Conservation (phyloP, 2,329 filamentous ascomycete genomes). For the Hypoxylon sp. region DNA sequence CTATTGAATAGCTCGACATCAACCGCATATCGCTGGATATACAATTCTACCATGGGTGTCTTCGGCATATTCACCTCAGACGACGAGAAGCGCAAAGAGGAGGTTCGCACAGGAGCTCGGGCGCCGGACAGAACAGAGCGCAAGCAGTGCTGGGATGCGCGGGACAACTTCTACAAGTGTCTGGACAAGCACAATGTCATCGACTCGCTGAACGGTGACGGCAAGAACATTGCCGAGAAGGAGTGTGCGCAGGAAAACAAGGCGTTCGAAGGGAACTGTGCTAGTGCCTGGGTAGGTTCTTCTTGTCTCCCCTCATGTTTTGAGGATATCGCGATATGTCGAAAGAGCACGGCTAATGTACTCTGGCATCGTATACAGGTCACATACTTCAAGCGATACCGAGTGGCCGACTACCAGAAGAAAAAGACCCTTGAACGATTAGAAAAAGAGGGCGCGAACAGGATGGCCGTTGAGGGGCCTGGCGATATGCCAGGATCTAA, state of each 20-base stretch:
- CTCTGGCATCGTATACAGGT: conserved; percentile 67
- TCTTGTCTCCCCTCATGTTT: neutral
- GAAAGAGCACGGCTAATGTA: conserved; percentile 2
- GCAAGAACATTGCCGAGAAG: conserved; percentile 66
- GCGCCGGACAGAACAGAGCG: conserved; percentile 89
- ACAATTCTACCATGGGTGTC: conserved; percentile 59
- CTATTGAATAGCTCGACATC: neutral
- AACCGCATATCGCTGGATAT: neutral
- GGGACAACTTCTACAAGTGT: conserved; percentile 89
- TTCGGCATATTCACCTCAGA: conserved; percentile 59
- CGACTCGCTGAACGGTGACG: conserved; percentile 71
- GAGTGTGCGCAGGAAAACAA: conserved; percentile 71
- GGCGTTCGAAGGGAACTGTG: conserved; percentile 87
- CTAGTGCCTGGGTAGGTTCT: conserved; percentile 84
- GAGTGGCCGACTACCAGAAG: conserved; percentile 92
- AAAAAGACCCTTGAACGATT: conserved; percentile 82
- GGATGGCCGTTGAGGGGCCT: conserved; percentile 29
- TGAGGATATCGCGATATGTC: neutral
- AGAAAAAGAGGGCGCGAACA: conserved; percentile 75
- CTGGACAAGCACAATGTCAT: conserved; percentile 85
- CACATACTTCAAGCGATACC: conserved; percentile 97
- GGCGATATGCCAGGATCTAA: conserved; percentile 36
- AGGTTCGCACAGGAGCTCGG: conserved; percentile 69
- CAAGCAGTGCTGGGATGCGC: conserved; percentile 86
- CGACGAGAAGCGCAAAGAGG: conserved; percentile 63